Evolutionary conservation across 192 early-diverging fungal species (phyloP), one percentile per base, ranked within the genome.

Genomic region (Backusella luteola): DNA sequence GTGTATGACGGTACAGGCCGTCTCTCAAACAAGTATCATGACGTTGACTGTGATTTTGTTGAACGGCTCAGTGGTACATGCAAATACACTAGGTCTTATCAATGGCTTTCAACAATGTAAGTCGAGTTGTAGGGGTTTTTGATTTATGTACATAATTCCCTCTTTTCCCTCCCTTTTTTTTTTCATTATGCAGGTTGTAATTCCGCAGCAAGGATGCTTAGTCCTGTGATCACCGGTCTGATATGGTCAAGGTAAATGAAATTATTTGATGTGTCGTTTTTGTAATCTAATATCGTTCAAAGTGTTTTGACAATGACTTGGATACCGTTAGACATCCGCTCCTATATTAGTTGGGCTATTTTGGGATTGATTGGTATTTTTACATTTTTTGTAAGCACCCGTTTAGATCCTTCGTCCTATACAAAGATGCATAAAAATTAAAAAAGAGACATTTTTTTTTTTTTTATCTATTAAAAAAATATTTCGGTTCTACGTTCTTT

Each of bases 31-130:
- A 0, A 73, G 81, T 29, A 77, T 80, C 0, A 85, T 85, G 69
- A 88, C 89, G 0, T 72, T 79, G 6, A 49, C 73, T 15, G 85
- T 85, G 75, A 74, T 88, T 39, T 74, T 88, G 72, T 68, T 90
- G 26, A 85, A 73, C 34, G 87, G 90, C 41, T 83, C 87, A 0
- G 82, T 86, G 0, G 80, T 84, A 12, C 34, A 77, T 9, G 46
- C 69, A 12, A 44, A 83, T 46, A 71, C 81, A 26, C 72, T 89
- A 8, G 90, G 90, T 14, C 79, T 85, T 11, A 77, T 91, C 26
- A 91, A 91, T 72, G 90, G 89, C 3, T 83, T 90, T 42, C 83
- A 80, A 17, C 89, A 90, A 71, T 79, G 81, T 74, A 76, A 76
- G 67, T 34, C 23, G 46, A 32, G 32, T 3, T 32, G 0, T 32